Evolutionary conservation across 2,329 filamentous ascomycete genomes (phyloP).

Genomic region (Diplodia intermedia): DNA sequence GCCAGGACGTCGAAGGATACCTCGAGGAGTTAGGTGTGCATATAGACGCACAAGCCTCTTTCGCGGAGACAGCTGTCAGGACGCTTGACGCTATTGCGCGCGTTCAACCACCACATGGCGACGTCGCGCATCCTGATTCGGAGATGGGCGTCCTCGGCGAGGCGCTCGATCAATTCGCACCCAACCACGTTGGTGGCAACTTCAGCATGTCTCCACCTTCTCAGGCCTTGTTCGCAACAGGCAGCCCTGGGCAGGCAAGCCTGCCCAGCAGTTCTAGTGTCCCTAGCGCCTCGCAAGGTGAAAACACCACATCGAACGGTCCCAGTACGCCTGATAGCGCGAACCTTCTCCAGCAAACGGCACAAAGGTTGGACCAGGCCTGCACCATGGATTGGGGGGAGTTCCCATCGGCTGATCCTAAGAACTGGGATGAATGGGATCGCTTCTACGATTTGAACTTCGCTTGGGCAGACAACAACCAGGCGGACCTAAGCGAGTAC

Average conservation of each 20-base stretch:
- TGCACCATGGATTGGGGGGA: neutral
- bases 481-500: constrained; percentile 32
- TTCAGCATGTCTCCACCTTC: constrained; percentile 3
- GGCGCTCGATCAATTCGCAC: constrained; percentile 27
- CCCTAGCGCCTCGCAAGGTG: neutral
- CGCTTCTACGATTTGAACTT: constrained; percentile 28
- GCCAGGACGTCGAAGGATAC: constrained; percentile 78
- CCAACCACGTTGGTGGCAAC: constrained; percentile 15
- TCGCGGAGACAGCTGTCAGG: constrained; percentile 58
- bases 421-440: constrained; percentile 20
- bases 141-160: constrained; percentile 25
- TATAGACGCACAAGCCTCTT: constrained; percentile 67
- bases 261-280: constrained; percentile 1
- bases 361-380: neutral
- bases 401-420: constrained; percentile 5
- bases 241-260: constrained; percentile 17
- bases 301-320: neutral
- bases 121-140: constrained; percentile 21
- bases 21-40: constrained; percentile 68
- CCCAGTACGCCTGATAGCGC: constrained; percentile 18
- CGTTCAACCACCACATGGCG: neutral
- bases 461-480: constrained; percentile 30
- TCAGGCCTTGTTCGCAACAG: neutral
- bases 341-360: constrained; percentile 1
- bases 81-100: constrained; percentile 49